Conservation (phyloP, 208 protist species). For the Tetramitus jugosus region DNA sequence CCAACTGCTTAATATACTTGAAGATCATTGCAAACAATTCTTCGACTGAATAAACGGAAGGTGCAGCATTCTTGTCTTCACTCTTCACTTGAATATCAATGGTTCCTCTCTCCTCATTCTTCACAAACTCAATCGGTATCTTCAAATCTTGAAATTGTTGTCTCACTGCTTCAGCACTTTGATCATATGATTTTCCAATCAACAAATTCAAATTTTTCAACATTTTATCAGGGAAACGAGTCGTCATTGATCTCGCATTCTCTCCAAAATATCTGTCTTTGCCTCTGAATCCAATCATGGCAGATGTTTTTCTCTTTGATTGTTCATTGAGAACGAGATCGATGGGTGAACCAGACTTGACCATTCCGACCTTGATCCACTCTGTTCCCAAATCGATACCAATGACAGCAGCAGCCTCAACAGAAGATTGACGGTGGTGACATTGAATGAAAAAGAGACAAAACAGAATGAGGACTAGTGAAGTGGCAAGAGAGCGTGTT, state of each 20-base stretch:
- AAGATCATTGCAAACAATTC: constrained; percentile 74
- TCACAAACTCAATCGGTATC: constrained; percentile 24
- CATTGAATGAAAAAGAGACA: too few species aligned
- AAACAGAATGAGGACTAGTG: too few species aligned
- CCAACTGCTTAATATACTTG: constrained; percentile 52
- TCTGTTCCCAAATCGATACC: constrained; percentile 53
- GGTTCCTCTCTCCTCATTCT: constrained; percentile 39
- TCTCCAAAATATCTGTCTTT: constrained; percentile 75
- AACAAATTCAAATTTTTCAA: constrained; percentile 33
- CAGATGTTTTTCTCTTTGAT: constrained; percentile 71
- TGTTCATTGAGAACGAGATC: constrained; percentile 81
- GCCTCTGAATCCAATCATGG: constrained; percentile 70
- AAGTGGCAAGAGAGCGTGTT: too few species aligned
- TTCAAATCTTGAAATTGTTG: constrained; percentile 22
- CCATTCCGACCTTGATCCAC: constrained; percentile 48
- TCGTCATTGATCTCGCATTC: constrained; percentile 43
- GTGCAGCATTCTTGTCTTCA: too few species aligned
- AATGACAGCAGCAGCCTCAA: too few species aligned
- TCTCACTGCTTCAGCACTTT: constrained; percentile 32
- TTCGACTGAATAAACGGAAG: constrained; percentile 57
- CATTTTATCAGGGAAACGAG: constrained; percentile 58
- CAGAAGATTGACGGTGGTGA: too few species aligned
- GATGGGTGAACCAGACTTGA: constrained; percentile 49
- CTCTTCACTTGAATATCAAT: constrained; percentile 46
- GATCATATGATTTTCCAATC: constrained; percentile 7